Conservation (phyloP, 139 green algal species). For the Yamagishiella unicocca region DNA sequence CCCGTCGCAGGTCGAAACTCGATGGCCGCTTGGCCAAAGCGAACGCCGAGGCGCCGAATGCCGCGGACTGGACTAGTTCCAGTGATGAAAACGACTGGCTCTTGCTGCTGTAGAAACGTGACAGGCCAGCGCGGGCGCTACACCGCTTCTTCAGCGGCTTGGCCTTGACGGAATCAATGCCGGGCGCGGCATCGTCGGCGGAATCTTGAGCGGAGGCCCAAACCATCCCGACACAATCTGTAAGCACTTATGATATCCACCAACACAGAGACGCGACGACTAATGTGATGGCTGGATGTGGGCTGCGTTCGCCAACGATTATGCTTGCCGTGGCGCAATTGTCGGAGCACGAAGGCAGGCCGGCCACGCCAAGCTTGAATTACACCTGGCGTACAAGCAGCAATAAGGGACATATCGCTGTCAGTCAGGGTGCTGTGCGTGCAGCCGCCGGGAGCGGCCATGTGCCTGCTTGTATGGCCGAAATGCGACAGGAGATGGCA, state of each 20-base stretch:
- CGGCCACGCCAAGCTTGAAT: no score
- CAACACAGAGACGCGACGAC: no score
- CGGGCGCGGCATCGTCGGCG: not conserved
- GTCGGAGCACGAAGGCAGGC: no score
- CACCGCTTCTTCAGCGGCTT: conserved; percentile 37
- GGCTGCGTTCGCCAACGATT: no score
- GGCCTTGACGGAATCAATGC: not conserved
- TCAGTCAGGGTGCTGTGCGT: not conserved
- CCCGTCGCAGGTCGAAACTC: conserved; percentile 25
- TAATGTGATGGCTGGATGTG: no score
- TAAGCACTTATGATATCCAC: no score
- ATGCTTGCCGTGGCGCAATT: no score
- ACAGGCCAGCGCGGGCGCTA: conserved; percentile 4
- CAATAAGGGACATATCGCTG: not conserved
- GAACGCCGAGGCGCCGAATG: not conserved
- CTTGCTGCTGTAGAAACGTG: conserved; percentile 19
- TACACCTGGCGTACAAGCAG: no score
- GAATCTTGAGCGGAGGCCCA: not conserved
- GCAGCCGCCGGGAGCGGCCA: not conserved
- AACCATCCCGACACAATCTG: not conserved
- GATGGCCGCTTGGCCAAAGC: conserved; percentile 28
- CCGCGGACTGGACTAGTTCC: conserved; percentile 5
- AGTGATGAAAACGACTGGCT: conserved; percentile 35
- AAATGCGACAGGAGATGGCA: no score
- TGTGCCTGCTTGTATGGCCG: no score